Conservation (phyloP, 2,329 filamentous ascomycete species). For the Fusarium buharicum region DNA sequence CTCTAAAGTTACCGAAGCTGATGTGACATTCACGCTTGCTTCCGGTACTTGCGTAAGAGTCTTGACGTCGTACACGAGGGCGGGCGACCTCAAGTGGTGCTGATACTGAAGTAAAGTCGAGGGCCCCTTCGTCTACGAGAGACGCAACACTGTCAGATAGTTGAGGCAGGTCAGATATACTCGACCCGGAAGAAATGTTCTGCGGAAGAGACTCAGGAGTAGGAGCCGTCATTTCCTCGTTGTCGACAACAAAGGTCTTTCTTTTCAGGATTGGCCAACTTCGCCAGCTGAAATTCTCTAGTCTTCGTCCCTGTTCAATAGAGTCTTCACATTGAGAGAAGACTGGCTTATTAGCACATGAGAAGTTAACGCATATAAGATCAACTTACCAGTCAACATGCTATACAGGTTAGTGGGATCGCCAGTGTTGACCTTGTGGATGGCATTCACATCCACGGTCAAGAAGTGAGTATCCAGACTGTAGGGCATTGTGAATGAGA, state of each 20-base stretch:
- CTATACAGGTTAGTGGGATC: constrained; percentile 94
- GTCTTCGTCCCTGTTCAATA: constrained; percentile 87
- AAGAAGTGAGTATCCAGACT: too few relatives aligned
- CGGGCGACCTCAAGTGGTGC: constrained; percentile 71
- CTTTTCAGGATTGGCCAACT: constrained; percentile 96
- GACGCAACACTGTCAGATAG: constrained; percentile 84
- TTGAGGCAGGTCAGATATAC: constrained; percentile 70
- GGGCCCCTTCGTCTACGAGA: constrained; percentile 72
- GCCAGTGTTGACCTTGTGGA: constrained; percentile 93
- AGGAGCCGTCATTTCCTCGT: constrained; percentile 65
- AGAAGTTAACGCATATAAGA: background rate
- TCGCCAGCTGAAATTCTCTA: constrained; percentile 96
- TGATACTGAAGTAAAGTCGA: constrained; percentile 66
- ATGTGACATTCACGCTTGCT: constrained; percentile 88
- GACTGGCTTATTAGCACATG: constrained; percentile 66
- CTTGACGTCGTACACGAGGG: too few relatives aligned
- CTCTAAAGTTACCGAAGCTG: constrained; percentile 90
- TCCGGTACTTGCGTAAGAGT: constrained; percentile 75
- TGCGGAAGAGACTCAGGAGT: constrained; percentile 60
- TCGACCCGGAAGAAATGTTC: constrained; percentile 58
- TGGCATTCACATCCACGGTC: constrained; percentile 88
- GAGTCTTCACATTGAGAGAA: constrained; percentile 95
- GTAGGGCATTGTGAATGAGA: too few relatives aligned
- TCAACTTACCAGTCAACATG: constrained; percentile 92
- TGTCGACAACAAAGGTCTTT: constrained; percentile 77